Evolutionary conservation across 2,329 filamentous ascomycete genomes (phyloP), one percentile per base, ranked within the genome.

Genomic region (Claviceps sp.): DNA sequence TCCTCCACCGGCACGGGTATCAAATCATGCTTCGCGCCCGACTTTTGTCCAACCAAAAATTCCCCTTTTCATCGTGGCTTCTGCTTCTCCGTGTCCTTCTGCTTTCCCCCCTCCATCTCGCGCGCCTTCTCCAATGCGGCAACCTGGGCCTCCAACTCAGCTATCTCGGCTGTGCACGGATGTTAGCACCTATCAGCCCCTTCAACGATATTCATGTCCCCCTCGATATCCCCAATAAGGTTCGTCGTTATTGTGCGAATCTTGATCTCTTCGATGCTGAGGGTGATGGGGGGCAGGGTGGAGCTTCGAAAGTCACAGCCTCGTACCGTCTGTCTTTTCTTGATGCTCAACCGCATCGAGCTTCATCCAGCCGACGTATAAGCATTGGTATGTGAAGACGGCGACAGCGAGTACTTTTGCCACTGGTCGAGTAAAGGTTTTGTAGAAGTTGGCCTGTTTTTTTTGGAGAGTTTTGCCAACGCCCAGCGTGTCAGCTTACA

Each of bases 381-480:
- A 68, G n/a, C 86, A 60, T 68, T 93, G 87, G 65, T 91, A 93
- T 2, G 83, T 85, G 62, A 88, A 82, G 52, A 89, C 77, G 51
- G 87, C 85, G 62, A 85, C 76, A 40, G 91, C 74, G 57, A 88
- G 78, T 51, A 82, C 81, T 69, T 89, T 91, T 50, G 80, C 76
- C 46, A 91, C 73, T 2, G 87, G 86, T 1, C 84, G 76, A 41
- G 82, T 80, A 62, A 89, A 89, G 14, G 80, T 81, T 62, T 80
- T 83, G 73, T 89, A 91, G 70, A 90, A 90, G 47, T 75, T 71
- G 48, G 78, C 68, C 78, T 85, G 59, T 39, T 37, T 17, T 45
- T 14, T 45, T 14, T 10, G 30, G 10, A 11, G 30, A 11, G 30
- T 19, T 38, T 47, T 19, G 17, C 22, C 22, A 17, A 8, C n/a